phyloP scores from a whole-genome alignment of 129 eudicot genomes.

The Flaveria brownii region DNA sequence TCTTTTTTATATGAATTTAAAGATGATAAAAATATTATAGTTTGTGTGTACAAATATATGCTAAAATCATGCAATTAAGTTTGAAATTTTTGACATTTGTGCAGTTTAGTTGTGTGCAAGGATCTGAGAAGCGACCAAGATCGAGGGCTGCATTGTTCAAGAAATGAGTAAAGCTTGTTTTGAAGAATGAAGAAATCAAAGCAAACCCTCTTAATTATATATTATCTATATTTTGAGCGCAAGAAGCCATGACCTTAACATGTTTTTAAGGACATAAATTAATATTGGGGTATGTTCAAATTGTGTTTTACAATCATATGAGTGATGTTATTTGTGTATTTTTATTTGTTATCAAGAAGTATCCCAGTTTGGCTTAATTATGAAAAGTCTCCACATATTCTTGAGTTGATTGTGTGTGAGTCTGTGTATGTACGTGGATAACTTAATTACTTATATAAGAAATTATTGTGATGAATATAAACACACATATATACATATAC shows the following conservation, averaged over 20 bases:
- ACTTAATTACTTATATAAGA: too few species aligned
- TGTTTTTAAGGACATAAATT: conserved; percentile 32
- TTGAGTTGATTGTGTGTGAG: not conserved
- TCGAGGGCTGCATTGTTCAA: conserved; percentile 45
- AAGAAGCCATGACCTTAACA: conserved; percentile 29
- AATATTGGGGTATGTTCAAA: conserved; percentile 21
- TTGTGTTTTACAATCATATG: conserved; percentile 28
- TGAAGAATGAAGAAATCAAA: conserved; percentile 17
- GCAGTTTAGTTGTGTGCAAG: conserved; percentile 31
- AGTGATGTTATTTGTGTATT: conserved; percentile 33
- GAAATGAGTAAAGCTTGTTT: conserved; percentile 37
- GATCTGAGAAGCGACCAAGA: conserved; percentile 45
- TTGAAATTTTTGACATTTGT: not conserved
- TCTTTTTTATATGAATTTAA: too few species aligned
- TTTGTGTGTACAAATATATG: not conserved
- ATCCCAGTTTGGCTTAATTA: conserved; percentile 20
- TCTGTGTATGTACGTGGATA: too few species aligned
- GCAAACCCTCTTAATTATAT: conserved; percentile 15
- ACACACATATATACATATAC: not conserved
- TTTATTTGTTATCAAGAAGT: conserved; percentile 21
- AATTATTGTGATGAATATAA: not conserved
- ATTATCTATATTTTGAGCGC: conserved; percentile 36
- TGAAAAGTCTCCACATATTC: not conserved
- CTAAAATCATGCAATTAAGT: not conserved
- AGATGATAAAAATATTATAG: not conserved